phyloP scores from a whole-genome alignment of 1,139 yeast genomes.

The Hyphopichia fennica region DNA sequence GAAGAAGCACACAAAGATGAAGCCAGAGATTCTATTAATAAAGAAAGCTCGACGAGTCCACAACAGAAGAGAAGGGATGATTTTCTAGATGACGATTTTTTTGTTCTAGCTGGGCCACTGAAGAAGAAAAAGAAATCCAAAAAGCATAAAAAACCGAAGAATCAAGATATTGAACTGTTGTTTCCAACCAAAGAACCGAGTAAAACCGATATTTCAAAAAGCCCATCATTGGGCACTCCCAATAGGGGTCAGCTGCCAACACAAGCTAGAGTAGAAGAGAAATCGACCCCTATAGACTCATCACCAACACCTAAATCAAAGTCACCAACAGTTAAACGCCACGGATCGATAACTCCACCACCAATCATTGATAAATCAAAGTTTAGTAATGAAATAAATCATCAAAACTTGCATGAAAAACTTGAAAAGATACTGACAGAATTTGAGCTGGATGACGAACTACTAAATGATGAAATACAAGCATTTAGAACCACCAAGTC shows the following conservation, averaged over 20 bases:
- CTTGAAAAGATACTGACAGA: neutral
- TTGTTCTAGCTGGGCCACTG: slow-evolving; percentile 19
- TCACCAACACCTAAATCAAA: neutral
- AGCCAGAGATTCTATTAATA: neutral
- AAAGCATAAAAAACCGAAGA: slow-evolving; percentile 13
- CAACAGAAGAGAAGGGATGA: slow-evolving; percentile 9
- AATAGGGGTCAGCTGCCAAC: too few species aligned
- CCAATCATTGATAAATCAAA: slow-evolving; percentile 12
- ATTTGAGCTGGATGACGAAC: neutral
- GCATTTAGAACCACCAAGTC: slow-evolving; percentile 3
- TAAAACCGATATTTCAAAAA: too few species aligned
- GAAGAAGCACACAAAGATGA: neutral
- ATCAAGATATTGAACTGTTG: slow-evolving; percentile 2
- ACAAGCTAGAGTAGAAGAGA: too few species aligned
- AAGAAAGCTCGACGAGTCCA: neutral
- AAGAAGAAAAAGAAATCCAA: slow-evolving; percentile 20
- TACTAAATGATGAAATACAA: slow-evolving; percentile 10
- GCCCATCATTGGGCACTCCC: too few species aligned
- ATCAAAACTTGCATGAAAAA: neutral
- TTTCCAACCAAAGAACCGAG: neutral
- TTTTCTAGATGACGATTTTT: slow-evolving; percentile 29
- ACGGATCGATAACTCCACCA: slow-evolving; percentile 9
- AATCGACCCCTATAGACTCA: neutral
- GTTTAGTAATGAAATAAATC: neutral
- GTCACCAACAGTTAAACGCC: neutral